Evolutionary conservation across 2,329 filamentous ascomycete genomes (phyloP).

Genomic region (Epichloe baconii): DNA sequence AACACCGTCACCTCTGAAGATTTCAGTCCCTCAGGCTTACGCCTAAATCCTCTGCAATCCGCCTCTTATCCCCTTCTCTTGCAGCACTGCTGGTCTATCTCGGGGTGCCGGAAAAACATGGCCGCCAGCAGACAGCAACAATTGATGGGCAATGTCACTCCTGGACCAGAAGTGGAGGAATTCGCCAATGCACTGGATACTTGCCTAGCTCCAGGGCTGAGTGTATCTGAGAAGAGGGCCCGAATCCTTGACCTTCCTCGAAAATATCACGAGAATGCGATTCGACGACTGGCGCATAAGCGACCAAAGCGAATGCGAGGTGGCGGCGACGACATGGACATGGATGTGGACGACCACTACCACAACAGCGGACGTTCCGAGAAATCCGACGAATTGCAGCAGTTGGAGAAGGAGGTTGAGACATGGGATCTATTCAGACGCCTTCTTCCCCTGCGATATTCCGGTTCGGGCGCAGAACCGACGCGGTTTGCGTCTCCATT

Average conservation of each 20-base stretch:
- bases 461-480: constrained; percentile 16
- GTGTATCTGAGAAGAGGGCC: constrained; percentile 42
- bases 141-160: constrained; percentile 32
- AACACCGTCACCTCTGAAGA: background rate
- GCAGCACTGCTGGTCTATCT: background rate
- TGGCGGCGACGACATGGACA: constrained; percentile 34
- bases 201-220: constrained; percentile 43
- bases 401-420: constrained; percentile 71
- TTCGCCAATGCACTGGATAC: constrained; percentile 76
- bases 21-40: background rate
- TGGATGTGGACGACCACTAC: constrained; percentile 39
- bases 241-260: constrained; percentile 50
- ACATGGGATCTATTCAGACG: constrained; percentile 80
- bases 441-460: constrained; percentile 58
- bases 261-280: constrained; percentile 45
- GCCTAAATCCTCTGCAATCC: background rate
- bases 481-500: constrained; percentile 19
- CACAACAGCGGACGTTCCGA: background rate
- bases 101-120: background rate
- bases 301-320: constrained; percentile 16
- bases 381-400: constrained; percentile 19
- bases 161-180: constrained; percentile 70
- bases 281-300: constrained; percentile 19
- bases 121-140: constrained; percentile 1
- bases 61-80: background rate